phyloP scores from a whole-genome alignment of 2,329 filamentous ascomycete genomes.

The Lasiodiplodia citricola region DNA sequence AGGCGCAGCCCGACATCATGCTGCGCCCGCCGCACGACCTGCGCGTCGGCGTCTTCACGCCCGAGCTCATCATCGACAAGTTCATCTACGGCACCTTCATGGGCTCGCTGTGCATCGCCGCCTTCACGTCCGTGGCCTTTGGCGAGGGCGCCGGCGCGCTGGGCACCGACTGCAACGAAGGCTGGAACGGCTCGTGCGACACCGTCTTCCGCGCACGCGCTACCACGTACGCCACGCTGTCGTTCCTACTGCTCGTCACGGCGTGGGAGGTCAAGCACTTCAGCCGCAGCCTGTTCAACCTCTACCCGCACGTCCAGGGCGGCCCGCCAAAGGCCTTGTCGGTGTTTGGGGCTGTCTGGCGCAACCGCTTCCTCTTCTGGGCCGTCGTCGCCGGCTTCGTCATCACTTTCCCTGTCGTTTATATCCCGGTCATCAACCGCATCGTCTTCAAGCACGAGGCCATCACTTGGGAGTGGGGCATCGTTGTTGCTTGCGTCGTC shows the following conservation, averaged over 20 bases:
- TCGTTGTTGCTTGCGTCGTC: constrained; percentile 48
- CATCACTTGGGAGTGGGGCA: constrained; percentile 54
- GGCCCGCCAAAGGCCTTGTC: constrained; percentile 35
- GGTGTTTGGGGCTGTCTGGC: constrained; percentile 46
- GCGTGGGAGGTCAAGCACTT: constrained; percentile 57
- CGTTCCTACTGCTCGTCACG: constrained; percentile 52
- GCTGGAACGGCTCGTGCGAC: constrained; percentile 49
- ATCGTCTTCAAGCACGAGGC: constrained; percentile 52
- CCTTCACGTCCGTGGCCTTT: constrained; percentile 53
- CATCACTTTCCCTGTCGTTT: constrained; percentile 52
- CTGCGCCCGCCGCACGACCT: constrained; percentile 51
- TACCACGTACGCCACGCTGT: constrained; percentile 53
- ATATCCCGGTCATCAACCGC: constrained; percentile 52
- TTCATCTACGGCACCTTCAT: constrained; percentile 56
- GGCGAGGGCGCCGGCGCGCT: constrained; percentile 50
- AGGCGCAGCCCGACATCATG: constrained; percentile 54
- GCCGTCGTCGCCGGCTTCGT: constrained; percentile 48
- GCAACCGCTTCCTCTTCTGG: constrained; percentile 53
- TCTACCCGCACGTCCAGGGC: constrained; percentile 44
- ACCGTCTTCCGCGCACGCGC: constrained; percentile 52
- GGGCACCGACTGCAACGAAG: constrained; percentile 51
- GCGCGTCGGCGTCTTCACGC: constrained; percentile 51
- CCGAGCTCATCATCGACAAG: constrained; percentile 54
- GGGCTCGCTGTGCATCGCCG: constrained; percentile 50
- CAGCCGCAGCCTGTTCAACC: constrained; percentile 51